A percentile compares a stretch with the other conserved stretches of the same genome.
Evolutionary conservation across 345 rosid genomes (phyloP).

Genomic region (Trapa incisa): DNA sequence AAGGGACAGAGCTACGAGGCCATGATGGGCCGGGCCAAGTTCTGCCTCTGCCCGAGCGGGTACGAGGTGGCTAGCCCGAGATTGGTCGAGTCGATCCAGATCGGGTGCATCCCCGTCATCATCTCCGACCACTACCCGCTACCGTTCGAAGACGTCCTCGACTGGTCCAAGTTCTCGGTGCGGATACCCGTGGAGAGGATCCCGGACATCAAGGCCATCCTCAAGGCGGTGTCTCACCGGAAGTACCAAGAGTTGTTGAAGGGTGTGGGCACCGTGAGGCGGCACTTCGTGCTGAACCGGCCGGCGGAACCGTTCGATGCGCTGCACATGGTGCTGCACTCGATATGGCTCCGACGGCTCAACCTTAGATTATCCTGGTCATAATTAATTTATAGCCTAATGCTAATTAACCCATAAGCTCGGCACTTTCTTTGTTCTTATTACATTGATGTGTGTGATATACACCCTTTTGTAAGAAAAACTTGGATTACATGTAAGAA

Average conservation of each 20-base stretch:
- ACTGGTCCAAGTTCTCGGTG: slow-evolving; percentile 35
- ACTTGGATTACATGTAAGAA: no score
- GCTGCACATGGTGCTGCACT: slow-evolving; percentile 39
- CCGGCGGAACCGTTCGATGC: slow-evolving; percentile 42
- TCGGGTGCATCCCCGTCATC: slow-evolving; percentile 40
- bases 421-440: no score
- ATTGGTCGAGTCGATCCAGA: slow-evolving; percentile 28
- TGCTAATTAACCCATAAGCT: no score
- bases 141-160: slow-evolving; percentile 39
- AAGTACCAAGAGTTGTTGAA: slow-evolving; percentile 25
- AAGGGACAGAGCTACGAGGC: slow-evolving; percentile 19
- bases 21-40: slow-evolving; percentile 28
- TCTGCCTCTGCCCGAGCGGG: slow-evolving; percentile 49
- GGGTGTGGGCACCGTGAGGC: slow-evolving; percentile 24
- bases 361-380: slow-evolving; percentile 16
- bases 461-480: no score
- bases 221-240: slow-evolving; percentile 14
- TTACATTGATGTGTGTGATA: no score
- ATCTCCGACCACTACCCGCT: slow-evolving; percentile 30
- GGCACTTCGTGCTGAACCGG: slow-evolving; percentile 33
- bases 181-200: slow-evolving; percentile 27
- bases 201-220: slow-evolving; percentile 25
- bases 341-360: slow-evolving; percentile 42
- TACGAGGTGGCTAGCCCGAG: slow-evolving; percentile 48
- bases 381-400: neutral